Percentiles rank a stretch among this genome's conserved stretches.
phyloP scores from a whole-genome alignment of 2,329 filamentous ascomycete species.

The Alternaria sp. region DNA sequence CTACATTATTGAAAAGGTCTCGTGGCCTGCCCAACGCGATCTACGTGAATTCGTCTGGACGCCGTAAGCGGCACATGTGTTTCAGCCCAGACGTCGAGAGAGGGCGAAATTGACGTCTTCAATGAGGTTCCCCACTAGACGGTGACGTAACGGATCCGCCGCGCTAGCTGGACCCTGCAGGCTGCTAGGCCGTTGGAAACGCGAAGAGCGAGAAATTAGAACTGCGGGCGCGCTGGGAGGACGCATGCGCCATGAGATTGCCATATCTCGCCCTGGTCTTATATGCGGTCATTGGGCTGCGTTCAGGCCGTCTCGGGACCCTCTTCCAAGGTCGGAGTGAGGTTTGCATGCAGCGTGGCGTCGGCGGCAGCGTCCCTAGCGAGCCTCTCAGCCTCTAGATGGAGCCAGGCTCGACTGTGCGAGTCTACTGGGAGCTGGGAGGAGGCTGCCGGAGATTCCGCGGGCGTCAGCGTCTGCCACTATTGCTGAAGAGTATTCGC shows the following conservation, averaged over 20 bases:
- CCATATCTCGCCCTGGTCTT: background rate
- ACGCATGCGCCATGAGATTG: constrained; percentile 7
- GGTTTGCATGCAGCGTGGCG: constrained; percentile 20
- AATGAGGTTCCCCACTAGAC: constrained; percentile 4
- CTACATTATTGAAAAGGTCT: constrained; percentile 20
- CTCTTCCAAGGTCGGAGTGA: constrained; percentile 16
- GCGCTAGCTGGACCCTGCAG: constrained; percentile 22
- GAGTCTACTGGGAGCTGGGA: constrained; percentile 13
- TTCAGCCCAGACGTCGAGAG: constrained; percentile 13
- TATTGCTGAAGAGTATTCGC: constrained; percentile 20
- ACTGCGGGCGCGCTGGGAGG: constrained; percentile 2
- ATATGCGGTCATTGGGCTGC: constrained; percentile 7
- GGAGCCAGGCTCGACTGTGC: constrained; percentile 9
- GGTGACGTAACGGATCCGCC: constrained; percentile 29
- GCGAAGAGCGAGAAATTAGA: constrained; percentile 7
- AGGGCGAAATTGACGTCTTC: constrained; percentile 18
- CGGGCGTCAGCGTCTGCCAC: constrained; percentile 19
- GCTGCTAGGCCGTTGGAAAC: constrained; percentile 12
- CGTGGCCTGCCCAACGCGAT: constrained; percentile 22
- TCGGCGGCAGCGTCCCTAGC: constrained; percentile 15
- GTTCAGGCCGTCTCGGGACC: constrained; percentile 1
- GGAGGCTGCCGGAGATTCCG: constrained; percentile 24
- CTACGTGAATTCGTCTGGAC: constrained; percentile 9
- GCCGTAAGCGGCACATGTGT: constrained; percentile 29
- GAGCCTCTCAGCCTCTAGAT: constrained; percentile 20